Conservation (phyloP, 768 basidiomycete species). For the Boletellus ananiceps region DNA sequence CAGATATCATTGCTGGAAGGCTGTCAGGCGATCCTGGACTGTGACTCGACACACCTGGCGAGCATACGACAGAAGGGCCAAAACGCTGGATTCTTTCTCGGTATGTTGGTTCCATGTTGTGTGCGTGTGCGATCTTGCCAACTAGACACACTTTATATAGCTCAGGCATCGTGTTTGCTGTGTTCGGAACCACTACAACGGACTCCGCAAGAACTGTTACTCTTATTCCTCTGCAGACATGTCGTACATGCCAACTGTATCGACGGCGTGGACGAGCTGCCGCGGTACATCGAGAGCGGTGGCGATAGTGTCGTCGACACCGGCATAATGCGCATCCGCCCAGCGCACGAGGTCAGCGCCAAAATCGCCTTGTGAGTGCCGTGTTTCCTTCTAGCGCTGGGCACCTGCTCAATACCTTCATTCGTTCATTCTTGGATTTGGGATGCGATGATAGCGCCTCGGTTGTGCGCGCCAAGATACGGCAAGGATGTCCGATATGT, state of each 20-base stretch:
- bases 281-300: conserved; percentile 51
- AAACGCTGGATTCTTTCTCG: conserved; percentile 71
- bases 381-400: too few relatives aligned
- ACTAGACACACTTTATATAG: conserved; percentile 35
- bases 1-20: conserved; percentile 92
- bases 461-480: conserved; percentile 58
- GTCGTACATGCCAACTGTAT: conserved; percentile 80
- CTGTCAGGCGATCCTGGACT: conserved; percentile 80
- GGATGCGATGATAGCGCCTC: conserved; percentile 48
- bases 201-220: conserved; percentile 51
- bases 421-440: neutral
- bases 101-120: conserved; percentile 40
- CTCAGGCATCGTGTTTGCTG: conserved; percentile 58
- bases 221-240: conserved; percentile 87
- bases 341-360: conserved; percentile 48
- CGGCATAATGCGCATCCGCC: conserved; percentile 26
- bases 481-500: conserved; percentile 77
- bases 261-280: conserved; percentile 57
- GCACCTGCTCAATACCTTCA: too few relatives aligned
- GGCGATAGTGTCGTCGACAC: conserved; percentile 35
- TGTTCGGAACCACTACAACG: conserved; percentile 60
- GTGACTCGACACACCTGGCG: conserved; percentile 75
- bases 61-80: conserved; percentile 68
- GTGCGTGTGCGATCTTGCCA: neutral
- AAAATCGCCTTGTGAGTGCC: conserved; percentile 81